These are phyloP conservation scores for Populus hybrid DNA, from an alignment of 441 rosid genomes.

Conservation along the genomic window DNA sequence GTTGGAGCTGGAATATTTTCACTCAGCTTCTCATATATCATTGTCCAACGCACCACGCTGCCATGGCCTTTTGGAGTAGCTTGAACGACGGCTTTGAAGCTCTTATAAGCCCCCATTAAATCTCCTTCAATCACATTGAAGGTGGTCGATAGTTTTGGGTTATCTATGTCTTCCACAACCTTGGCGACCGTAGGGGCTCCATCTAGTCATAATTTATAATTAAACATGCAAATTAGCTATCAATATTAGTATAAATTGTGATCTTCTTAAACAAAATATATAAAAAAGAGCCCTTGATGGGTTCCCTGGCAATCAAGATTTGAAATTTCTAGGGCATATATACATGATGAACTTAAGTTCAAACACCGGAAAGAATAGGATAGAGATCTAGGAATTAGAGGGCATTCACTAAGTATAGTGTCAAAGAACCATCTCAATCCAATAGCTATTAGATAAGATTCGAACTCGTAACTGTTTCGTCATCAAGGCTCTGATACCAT, in stretches of 20 bases:
- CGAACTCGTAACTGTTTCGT: too few relatives aligned
- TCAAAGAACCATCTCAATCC: too few relatives aligned
- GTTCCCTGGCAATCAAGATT: too few relatives aligned
- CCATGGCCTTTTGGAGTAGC: conserved; percentile 14
- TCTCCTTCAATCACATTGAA: conserved; percentile 22
- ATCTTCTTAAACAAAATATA: too few relatives aligned
- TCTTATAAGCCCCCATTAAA: conserved; percentile 2
- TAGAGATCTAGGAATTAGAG: too few relatives aligned
- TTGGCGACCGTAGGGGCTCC: conserved; percentile 9
- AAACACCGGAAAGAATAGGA: too few relatives aligned
- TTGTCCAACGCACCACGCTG: conserved; percentile 5
- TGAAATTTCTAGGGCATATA: too few relatives aligned
- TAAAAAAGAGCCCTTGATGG: too few relatives aligned
- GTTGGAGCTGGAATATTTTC: conserved; percentile 6
- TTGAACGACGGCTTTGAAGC: neutral
- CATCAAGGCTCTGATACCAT: too few relatives aligned
- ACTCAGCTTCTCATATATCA: conserved; percentile 18
- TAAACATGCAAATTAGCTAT: neutral
- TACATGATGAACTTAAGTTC: too few relatives aligned
- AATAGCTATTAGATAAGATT: too few relatives aligned
- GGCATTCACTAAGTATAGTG: too few relatives aligned
- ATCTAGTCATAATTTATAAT: neutral
- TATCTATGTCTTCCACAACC: conserved; percentile 7
- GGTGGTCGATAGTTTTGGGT: conserved; percentile 11
- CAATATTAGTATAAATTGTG: neutral